Base-by-base conservation (phyloP, 1,284 basidiomycete species). In the Tausonia pullulans region DNA sequence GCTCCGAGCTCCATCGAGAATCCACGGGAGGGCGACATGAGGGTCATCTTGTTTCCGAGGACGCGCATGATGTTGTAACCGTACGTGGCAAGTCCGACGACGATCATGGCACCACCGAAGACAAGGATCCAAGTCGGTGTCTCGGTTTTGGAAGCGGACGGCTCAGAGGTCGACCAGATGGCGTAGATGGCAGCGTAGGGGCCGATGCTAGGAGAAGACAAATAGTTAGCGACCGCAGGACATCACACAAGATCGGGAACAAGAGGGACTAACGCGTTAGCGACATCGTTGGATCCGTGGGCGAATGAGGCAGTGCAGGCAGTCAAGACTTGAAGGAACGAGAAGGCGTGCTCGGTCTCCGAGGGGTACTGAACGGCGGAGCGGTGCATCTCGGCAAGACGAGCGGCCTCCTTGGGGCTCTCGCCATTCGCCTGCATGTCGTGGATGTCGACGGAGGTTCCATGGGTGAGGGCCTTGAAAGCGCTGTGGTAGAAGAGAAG, bases 231-330 rank as follows among this genome's bases (percentile, higher is more conserved):
- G 49, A 51, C 11, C 49, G 49, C 16, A 11, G 11, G n/a, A 51
- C 16, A 11, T 62, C 67, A 11, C 11, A 55, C 39, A 49, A 60
- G 48, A 49, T 60, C 57, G 48, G 50, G 40, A 5, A 74, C 69
- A 65, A 70, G 73, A 13, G 74, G 74, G 10, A 71, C 75, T 60
- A 75, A 69, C 10, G 74, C 72, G 67, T 75, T 75, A 8, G 56
- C 48, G 16, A 72, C 66, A 61, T 77, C 76, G 72, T 78, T 78
- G 67, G 74, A 70, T 49, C 78, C 78, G 70, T 79, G 78, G 14
- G 78, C 79, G 68, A 80, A 81, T 13, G 78, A 79, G 60, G 78
- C 78, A 64, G 76, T 79, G 69, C 78, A 80, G n/a, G 79, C 79
- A 13, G 79, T 80, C 63, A 81, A 65, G 62, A 80, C 78, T 67